Percentiles rank a stretch among this genome's conserved stretches.
phyloP scores from a whole-genome alignment of 176 grass and related monocot species.

The Oropetium thomaeum region DNA sequence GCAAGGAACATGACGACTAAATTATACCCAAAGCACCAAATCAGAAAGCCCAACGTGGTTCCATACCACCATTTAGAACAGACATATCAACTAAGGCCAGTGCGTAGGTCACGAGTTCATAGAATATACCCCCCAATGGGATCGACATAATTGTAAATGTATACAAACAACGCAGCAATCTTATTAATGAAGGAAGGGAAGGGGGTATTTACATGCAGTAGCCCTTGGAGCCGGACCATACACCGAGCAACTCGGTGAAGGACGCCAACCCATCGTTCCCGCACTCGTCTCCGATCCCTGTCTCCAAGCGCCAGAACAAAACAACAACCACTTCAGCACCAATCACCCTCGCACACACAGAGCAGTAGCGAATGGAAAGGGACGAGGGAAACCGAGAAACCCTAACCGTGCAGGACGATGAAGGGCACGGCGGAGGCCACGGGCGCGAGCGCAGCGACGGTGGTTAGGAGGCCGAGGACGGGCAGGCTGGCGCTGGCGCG shows the following conservation, averaged over 20 bases:
- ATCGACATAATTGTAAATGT: neutral
- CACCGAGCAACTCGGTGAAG: conserved; percentile 72
- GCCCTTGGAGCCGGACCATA: conserved; percentile 82
- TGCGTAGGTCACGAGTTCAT: neutral
- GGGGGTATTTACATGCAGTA: conserved; percentile 62
- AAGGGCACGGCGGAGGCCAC: conserved; percentile 49
- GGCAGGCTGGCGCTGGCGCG: neutral
- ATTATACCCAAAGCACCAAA: neutral
- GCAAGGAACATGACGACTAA: neutral
- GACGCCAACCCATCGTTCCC: conserved; percentile 60
- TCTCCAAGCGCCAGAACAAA: conserved; percentile 30
- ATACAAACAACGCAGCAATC: neutral
- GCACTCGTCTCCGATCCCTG: conserved; percentile 92
- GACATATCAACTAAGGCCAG: neutral
- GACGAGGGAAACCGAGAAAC: neutral
- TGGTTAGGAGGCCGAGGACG: neutral
- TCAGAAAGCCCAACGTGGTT: neutral
- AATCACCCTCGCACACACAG: neutral
- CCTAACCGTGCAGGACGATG: conserved; percentile 73
- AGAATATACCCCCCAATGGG: neutral
- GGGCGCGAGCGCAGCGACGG: conserved; percentile 5
- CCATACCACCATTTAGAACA: neutral
- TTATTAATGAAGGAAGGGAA: neutral
- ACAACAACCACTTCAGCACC: neutral
- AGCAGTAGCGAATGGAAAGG: neutral